Percentiles rank a stretch among this genome's conserved stretches.
phyloP scores from a whole-genome alignment of 1,284 basidiomycete genomes.

The Caloboletus inedulis region DNA sequence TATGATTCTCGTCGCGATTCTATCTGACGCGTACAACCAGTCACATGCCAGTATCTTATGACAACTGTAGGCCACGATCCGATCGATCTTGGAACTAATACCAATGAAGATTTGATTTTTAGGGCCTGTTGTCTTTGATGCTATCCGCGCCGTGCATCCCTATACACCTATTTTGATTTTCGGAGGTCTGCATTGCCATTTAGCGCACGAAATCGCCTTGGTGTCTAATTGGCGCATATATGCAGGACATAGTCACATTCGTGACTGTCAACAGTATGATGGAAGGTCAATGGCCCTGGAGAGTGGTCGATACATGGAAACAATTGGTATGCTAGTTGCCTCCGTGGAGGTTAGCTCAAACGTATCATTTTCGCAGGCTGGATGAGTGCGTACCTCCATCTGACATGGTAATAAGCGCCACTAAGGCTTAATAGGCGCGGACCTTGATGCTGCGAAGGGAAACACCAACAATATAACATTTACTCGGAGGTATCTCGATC shows the following conservation, averaged over 20 bases:
- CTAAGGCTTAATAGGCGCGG: constrained; percentile 36
- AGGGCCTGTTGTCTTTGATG: constrained; percentile 72
- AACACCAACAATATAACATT: constrained; percentile 54
- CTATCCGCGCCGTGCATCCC: constrained; percentile 69
- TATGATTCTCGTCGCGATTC: background rate
- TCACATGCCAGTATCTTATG: constrained; percentile 66
- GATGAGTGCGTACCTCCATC: constrained; percentile 28
- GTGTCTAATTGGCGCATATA: background rate
- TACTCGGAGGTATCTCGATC: constrained; percentile 68
- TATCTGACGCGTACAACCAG: constrained; percentile 30
- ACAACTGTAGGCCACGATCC: constrained; percentile 49
- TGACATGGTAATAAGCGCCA: background rate
- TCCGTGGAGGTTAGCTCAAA: background rate
- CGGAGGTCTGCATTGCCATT: constrained; percentile 45
- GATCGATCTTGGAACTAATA: background rate
- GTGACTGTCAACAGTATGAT: constrained; percentile 67
- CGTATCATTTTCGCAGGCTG: constrained; percentile 23
- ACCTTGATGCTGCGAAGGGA: constrained; percentile 42
- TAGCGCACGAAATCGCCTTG: background rate
- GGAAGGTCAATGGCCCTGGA: constrained; percentile 69
- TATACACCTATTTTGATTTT: constrained; percentile 76
- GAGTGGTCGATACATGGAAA: constrained; percentile 87
- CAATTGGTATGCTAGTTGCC: constrained; percentile 51
- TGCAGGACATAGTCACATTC: constrained; percentile 70
- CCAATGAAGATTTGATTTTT: constrained; percentile 1